A percentile compares a stretch with the other conserved stretches of the same genome.
Conservation (phyloP, 2,329 filamentous ascomycete genomes). For the Phaeosphaeria sp. region DNA sequence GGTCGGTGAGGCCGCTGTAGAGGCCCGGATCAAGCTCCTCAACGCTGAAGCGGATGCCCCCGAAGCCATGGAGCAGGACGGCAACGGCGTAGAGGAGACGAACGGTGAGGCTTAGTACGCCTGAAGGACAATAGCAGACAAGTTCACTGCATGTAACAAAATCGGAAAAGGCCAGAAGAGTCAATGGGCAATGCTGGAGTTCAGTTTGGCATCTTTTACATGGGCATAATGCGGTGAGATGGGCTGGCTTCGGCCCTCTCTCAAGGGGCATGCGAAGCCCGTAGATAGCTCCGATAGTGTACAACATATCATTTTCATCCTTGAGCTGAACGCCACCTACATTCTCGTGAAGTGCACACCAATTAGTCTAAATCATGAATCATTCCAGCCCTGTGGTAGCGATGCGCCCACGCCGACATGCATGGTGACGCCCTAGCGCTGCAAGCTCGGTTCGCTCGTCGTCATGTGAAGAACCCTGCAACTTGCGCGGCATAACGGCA, state of each 20-base stretch:
- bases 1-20: conserved; percentile 62
- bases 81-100: conserved; percentile 27
- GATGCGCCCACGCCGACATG: conserved; percentile 8
- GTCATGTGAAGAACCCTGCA: conserved; percentile 31
- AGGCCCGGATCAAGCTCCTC: conserved; percentile 51
- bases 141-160: background rate
- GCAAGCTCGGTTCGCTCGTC: conserved; percentile 17
- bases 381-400: conserved; percentile 1
- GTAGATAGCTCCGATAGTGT: background rate
- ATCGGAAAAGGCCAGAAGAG: background rate
- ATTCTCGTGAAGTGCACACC: too few relatives aligned
- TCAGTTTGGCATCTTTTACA: background rate
- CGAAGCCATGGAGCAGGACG: conserved; percentile 28
- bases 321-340: too few relatives aligned
- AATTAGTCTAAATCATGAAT: too few relatives aligned
- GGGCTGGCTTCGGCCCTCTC: background rate
- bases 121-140: background rate
- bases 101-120: conserved; percentile 35
- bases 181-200: background rate
- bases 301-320: background rate
- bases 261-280: background rate
- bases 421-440: conserved; percentile 22
- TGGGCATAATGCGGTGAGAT: background rate
- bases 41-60: conserved; percentile 35
- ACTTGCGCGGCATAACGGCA: conserved; percentile 18